Evolutionary conservation across 2,329 filamentous ascomycete species (phyloP).

Genomic region (Cercospora citrullina): DNA sequence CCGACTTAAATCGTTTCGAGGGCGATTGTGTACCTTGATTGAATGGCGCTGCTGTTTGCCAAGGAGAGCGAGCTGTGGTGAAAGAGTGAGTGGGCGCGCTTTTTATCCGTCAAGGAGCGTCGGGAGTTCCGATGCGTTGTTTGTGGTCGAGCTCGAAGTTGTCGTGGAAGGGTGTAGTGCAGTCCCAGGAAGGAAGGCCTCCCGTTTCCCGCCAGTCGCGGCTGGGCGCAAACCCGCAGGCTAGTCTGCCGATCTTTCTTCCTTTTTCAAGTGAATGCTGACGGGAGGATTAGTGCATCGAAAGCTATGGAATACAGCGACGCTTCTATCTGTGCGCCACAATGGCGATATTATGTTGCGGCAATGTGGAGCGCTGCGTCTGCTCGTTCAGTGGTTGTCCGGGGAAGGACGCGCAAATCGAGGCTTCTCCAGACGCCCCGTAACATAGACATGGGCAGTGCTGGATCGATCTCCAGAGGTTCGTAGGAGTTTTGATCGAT

Average conservation of each 20-base stretch:
- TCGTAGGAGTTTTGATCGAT: neutral
- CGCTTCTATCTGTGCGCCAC: neutral
- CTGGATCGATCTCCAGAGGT: neutral
- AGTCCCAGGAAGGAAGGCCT: neutral
- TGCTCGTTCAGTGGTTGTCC: neutral
- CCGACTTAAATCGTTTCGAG: neutral
- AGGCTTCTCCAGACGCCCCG: neutral
- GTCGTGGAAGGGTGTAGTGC: neutral
- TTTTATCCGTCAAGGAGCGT: conserved; percentile 11
- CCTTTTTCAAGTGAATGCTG: neutral
- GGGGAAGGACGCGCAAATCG: neutral
- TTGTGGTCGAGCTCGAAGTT: conserved; percentile 1
- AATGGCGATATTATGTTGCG: neutral
- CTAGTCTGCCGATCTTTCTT: neutral
- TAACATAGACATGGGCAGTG: neutral
- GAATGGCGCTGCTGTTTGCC: neutral
- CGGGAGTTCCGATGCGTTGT: neutral
- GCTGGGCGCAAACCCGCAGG: neutral
- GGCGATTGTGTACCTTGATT: neutral
- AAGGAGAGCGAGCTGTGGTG: neutral
- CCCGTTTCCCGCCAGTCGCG: neutral
- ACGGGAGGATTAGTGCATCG: neutral
- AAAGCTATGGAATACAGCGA: neutral
- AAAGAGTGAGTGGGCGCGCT: neutral
- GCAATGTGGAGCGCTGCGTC: neutral